These are phyloP conservation scores for Rhizopogon roseolus DNA, from an alignment of 768 basidiomycete species.

Conservation along the genomic window DNA sequence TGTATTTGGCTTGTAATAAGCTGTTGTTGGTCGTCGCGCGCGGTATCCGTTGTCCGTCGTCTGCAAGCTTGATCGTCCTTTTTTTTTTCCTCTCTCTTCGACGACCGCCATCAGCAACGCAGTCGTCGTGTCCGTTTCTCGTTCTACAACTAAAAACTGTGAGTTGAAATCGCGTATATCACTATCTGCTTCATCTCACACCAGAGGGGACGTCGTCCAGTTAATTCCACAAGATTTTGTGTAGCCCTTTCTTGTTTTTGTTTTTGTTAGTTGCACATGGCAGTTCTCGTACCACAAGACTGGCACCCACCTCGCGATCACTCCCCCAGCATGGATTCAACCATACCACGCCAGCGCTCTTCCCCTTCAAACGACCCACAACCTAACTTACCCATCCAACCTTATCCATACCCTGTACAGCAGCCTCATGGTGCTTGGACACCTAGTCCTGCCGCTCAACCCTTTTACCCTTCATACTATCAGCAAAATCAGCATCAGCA, in stretches of 20 bases:
- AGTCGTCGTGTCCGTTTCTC: too few relatives aligned
- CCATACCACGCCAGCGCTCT: slow-evolving; percentile 53
- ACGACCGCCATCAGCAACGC: too few relatives aligned
- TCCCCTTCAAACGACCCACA: slow-evolving; percentile 53
- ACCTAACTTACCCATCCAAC: slow-evolving; percentile 28
- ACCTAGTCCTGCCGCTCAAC: slow-evolving; percentile 58
- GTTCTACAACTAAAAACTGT: too few relatives aligned
- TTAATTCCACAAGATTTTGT: too few relatives aligned
- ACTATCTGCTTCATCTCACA: too few relatives aligned
- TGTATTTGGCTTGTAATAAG: too few relatives aligned
- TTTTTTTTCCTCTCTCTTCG: too few relatives aligned
- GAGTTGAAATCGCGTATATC: too few relatives aligned
- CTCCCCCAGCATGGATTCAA: slow-evolving; percentile 39
- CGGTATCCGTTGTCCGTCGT: too few relatives aligned
- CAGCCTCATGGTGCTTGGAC: slow-evolving; percentile 70
- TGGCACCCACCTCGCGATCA: slow-evolving; percentile 66
- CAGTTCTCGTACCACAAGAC: slow-evolving; percentile 73
- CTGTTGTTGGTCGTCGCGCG: too few relatives aligned
- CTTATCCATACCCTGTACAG: slow-evolving; percentile 68
- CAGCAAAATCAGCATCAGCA: slow-evolving; percentile 50
- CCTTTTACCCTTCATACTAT: slow-evolving; percentile 77
- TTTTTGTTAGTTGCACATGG: slow-evolving; percentile 40
- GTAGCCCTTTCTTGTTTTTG: not conserved
- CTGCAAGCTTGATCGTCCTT: too few relatives aligned
- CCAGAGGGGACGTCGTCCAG: too few relatives aligned